Evolutionary conservation across 2,329 filamentous ascomycete species (phyloP).

Genomic region (Colletotrichum lindemuthianum): DNA sequence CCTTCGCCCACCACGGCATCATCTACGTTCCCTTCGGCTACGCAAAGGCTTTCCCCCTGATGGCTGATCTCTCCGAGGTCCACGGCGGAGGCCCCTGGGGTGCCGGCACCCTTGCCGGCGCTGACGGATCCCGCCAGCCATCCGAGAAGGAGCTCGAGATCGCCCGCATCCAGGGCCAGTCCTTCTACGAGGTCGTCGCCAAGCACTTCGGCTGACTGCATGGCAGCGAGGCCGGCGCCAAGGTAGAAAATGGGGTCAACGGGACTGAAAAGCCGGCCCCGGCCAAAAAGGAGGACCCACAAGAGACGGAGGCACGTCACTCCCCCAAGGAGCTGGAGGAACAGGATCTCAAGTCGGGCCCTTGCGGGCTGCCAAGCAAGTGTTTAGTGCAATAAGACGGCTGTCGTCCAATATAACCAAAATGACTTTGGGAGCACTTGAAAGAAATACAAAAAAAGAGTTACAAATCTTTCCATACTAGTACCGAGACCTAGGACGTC

Average conservation of each 20-base stretch:
- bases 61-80: slow-evolving; percentile 80
- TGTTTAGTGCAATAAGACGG: slow-evolving; percentile 71
- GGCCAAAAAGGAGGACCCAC: slow-evolving; percentile 8
- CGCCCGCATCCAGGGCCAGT: slow-evolving; percentile 84
- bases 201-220: slow-evolving; percentile 84
- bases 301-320: slow-evolving; percentile 35
- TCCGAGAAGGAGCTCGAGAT: slow-evolving; percentile 78
- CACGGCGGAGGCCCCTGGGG: slow-evolving; percentile 93
- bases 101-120: slow-evolving; percentile 85
- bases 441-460: slow-evolving; percentile 4
- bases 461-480: background rate
- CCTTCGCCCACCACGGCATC: slow-evolving; percentile 91
- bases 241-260: slow-evolving; percentile 42
- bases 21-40: slow-evolving; percentile 97
- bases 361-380: slow-evolving; percentile 81
- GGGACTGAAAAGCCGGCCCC: slow-evolving; percentile 37
- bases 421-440: background rate
- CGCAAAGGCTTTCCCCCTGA: slow-evolving; percentile 76
- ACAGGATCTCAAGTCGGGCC: slow-evolving; percentile 63
- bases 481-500: too few species aligned
- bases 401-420: background rate
- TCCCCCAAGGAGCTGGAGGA: slow-evolving; percentile 44
- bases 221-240: slow-evolving; percentile 57
- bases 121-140: slow-evolving; percentile 87
- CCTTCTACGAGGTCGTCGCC: slow-evolving; percentile 80